Percentiles rank a stretch among this genome's conserved stretches.
phyloP scores from a whole-genome alignment of 495 filamentous ascomycete genomes.

The Clavariopsis aquatica region DNA sequence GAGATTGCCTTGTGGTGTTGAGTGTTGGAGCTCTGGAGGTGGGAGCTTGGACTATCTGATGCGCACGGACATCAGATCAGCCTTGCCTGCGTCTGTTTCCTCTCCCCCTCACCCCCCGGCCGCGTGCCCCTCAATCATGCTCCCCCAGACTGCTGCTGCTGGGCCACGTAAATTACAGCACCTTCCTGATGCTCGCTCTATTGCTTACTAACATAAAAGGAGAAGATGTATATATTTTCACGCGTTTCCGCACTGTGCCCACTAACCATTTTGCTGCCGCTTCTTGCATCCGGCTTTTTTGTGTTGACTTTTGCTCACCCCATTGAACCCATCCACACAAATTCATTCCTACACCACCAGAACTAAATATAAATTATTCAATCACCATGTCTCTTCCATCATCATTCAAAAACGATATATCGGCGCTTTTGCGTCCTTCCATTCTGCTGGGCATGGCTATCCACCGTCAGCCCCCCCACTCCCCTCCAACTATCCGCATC shows the following conservation, averaged over 20 bases:
- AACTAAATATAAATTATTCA: not conserved
- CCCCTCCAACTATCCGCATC: not conserved
- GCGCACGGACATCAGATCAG: not conserved
- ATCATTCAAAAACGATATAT: constrained; percentile 21
- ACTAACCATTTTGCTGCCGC: too few species aligned
- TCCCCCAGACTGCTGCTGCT: too few species aligned
- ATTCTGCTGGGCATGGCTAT: constrained; percentile 19
- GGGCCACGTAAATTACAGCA: too few species aligned
- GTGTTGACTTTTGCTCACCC: not conserved
- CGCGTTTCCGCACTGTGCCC: not conserved
- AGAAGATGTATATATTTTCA: not conserved
- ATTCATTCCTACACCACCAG: not conserved
- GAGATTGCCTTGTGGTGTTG: not conserved
- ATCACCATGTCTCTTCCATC: constrained; percentile 9
- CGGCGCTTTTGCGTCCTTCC: constrained; percentile 25
- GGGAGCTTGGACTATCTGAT: not conserved
- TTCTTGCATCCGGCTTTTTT: not conserved
- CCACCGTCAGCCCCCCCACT: constrained; percentile 24
- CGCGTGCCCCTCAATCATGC: not conserved
- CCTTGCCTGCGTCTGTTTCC: not conserved
- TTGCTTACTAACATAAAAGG: not conserved
- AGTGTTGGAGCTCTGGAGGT: not conserved
- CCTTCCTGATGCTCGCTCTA: too few species aligned
- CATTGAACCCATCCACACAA: not conserved
- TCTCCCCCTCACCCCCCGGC: too few species aligned